Base-by-base conservation (phyloP, 345 rosid genomes). In the Camelina sativa region DNA sequence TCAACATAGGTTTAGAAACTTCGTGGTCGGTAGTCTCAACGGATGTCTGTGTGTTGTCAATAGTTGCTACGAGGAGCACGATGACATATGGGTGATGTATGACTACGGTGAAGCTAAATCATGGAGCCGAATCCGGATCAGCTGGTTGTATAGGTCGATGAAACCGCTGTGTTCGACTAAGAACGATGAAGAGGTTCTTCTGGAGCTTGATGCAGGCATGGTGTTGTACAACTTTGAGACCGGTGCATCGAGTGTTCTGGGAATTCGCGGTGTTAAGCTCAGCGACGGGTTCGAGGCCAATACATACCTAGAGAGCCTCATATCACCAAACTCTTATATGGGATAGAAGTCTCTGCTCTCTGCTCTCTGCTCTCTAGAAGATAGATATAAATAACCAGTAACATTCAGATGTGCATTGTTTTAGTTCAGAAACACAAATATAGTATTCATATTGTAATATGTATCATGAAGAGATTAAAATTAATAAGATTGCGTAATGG, bases 11-110 rank as follows among this genome's bases (percentile, higher is more conserved):
- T 79, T 69, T 13, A 68, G 6, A 25, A 78, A 73, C 47, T 80
- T 82, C 58, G 69, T 71, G 16, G 80, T 79, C 0, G 85, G 82
- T 55, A 76, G 44, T 60, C 71, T 77, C 8, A 67, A 20, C 8
- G 85, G 80, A 22, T 50, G 73, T 41, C 81, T 84, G 0, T 84
- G 87, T 37, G 53, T 82, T 6, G 67, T 82, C 4, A 77, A 80
- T 51, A 69, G 77, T 22, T 70, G 80, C 51, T 75, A 64, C 34
- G 67, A 79, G 58, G 59, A 70, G 50, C 85, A 77, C 22, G 69
- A 84, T 61, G 83, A 80, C 23, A 56, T 84, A 2, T 82, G 87
- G 87, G 54, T 84, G 25, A 82, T 84, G 87, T 71, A 66, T 23
- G 73, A 69, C 54, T 82, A 82, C 11, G 82, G 83, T 7, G 65